A percentile compares a stretch with the other conserved stretches of the same genome.
phyloP scores from a whole-genome alignment of 2,329 filamentous ascomycete species.

The Colletotrichum costaricense region DNA sequence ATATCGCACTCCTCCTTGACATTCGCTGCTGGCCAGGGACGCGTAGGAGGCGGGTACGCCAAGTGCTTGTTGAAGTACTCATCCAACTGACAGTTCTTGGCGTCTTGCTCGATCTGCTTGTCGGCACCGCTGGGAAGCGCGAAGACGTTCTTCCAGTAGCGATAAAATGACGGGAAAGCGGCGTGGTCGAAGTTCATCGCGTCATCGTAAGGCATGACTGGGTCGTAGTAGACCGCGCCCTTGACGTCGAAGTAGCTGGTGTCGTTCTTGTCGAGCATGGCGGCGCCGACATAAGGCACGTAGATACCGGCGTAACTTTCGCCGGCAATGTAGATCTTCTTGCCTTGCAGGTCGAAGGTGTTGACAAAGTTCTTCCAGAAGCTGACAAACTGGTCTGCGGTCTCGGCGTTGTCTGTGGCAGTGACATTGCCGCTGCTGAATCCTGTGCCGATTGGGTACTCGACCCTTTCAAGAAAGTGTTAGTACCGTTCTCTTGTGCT shows the following conservation, averaged over 20 bases:
- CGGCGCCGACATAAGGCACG: constrained; percentile 93
- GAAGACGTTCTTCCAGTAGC: constrained; percentile 70
- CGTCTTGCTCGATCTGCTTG: constrained; percentile 62
- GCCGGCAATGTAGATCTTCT: constrained; percentile 89
- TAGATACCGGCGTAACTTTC: constrained; percentile 98
- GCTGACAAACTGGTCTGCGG: constrained; percentile 86
- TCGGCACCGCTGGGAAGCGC: constrained; percentile 71
- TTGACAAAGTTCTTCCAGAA: constrained; percentile 96
- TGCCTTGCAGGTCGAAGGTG: constrained; percentile 86
- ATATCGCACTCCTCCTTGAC: constrained; percentile 65
- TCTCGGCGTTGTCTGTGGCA: constrained; percentile 86
- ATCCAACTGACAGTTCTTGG: constrained; percentile 70
- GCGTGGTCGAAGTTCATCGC: constrained; percentile 43
- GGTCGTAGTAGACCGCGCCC: constrained; percentile 66
- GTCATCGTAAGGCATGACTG: constrained; percentile 46
- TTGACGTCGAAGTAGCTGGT: constrained; percentile 74
- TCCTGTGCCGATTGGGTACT: constrained; percentile 95
- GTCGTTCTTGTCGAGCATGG: constrained; percentile 89
- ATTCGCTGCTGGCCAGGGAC: constrained; percentile 52
- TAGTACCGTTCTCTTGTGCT: neutral
- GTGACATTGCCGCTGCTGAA: constrained; percentile 94
- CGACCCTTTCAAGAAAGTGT: constrained; percentile 61
- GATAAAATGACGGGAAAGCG: constrained; percentile 68
- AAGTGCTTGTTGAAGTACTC: constrained; percentile 70
- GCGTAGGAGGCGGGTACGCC: constrained; percentile 74